Evolutionary conservation across 1,284 basidiomycete species (phyloP).

Genomic region (Cryptococcus hybrid): DNA sequence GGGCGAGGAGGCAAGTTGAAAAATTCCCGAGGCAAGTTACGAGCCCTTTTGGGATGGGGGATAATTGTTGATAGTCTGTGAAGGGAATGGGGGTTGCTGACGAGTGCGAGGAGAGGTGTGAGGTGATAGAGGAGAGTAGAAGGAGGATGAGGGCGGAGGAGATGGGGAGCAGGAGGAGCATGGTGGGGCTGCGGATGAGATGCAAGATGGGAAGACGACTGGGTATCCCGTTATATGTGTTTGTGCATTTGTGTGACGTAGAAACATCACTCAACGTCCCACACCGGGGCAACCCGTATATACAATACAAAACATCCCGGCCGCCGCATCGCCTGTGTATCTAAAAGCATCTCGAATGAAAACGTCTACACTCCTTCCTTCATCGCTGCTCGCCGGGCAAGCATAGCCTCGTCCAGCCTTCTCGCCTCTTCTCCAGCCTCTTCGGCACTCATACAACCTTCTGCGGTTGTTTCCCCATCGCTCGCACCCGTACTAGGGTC

Average conservation of each 20-base stretch:
- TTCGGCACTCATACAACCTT: constrained; percentile 15
- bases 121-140: constrained; percentile 23
- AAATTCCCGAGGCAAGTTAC: constrained; percentile 39
- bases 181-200: too few species aligned
- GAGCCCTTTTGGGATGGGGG: constrained; percentile 19
- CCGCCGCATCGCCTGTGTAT: neutral
- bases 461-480: neutral
- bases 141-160: constrained; percentile 24
- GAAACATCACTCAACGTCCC: too few species aligned
- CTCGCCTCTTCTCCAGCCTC: constrained; percentile 33
- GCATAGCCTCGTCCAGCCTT: constrained; percentile 38
- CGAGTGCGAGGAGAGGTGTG: constrained; percentile 19
- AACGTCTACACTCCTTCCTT: neutral
- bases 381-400: constrained; percentile 11
- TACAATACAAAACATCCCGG: too few species aligned
- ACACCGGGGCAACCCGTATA: too few species aligned
- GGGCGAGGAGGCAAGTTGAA: constrained; percentile 39
- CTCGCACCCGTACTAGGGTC: neutral
- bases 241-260: neutral
- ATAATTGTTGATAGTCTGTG: constrained; percentile 22
- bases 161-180: constrained; percentile 12
- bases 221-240: too few species aligned
- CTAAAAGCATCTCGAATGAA: too few species aligned
- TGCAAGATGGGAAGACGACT: too few species aligned
- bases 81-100: constrained; percentile 17